A percentile compares a stretch with the other conserved stretches of the same genome.
phyloP scores from a whole-genome alignment of 2,329 filamentous ascomycete species.

The Madurella mycetomatis region DNA sequence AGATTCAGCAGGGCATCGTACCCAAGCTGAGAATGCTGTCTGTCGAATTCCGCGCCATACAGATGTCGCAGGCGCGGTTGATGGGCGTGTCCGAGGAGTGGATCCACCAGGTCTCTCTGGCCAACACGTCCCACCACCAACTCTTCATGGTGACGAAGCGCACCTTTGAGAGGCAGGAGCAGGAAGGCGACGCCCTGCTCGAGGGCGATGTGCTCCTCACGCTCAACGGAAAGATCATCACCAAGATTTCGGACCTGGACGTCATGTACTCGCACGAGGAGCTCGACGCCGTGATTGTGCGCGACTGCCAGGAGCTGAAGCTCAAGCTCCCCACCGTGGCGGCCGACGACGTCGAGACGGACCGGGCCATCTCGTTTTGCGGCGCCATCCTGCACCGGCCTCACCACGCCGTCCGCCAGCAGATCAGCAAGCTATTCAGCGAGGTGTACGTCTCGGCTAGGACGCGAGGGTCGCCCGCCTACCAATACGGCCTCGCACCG shows the following conservation, averaged over 20 bases:
- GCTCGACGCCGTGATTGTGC: constrained; percentile 80
- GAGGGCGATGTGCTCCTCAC: constrained; percentile 93
- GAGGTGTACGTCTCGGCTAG: constrained; percentile 94
- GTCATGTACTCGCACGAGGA: constrained; percentile 89
- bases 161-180: constrained; percentile 53
- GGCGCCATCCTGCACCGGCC: constrained; percentile 89
- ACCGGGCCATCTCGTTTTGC: constrained; percentile 89
- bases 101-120: constrained; percentile 84
- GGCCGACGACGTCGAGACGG: constrained; percentile 86
- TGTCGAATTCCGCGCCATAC: constrained; percentile 89
- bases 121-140: constrained; percentile 89
- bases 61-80: constrained; percentile 93
- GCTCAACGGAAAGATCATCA: constrained; percentile 87
- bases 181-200: constrained; percentile 53
- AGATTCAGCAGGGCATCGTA: constrained; percentile 73
- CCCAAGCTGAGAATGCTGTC: constrained; percentile 87
- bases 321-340: constrained; percentile 80
- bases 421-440: constrained; percentile 93
- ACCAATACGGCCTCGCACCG: constrained; percentile 86
- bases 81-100: constrained; percentile 97
- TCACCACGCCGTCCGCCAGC: constrained; percentile 93
- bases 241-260: constrained; percentile 86
- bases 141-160: constrained; percentile 95
- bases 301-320: constrained; percentile 73
- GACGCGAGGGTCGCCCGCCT: constrained; percentile 75